Percentiles rank a stretch among this genome's conserved stretches.
These are phyloP conservation scores for Triticum timopheevii DNA, from an alignment of 176 grass and related monocot species.

Conservation along the genomic window DNA sequence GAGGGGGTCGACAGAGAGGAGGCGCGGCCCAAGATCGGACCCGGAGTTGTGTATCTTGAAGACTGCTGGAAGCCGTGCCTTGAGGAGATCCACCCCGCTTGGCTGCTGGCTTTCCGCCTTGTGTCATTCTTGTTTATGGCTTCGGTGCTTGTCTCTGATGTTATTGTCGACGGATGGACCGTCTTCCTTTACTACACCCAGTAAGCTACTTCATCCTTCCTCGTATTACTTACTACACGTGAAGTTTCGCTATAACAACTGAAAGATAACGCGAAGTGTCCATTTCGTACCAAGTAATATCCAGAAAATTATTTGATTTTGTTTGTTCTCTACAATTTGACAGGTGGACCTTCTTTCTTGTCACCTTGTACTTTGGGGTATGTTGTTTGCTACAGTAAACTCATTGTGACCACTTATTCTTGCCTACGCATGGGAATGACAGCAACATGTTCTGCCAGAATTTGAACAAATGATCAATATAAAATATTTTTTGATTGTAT, in stretches of 20 bases:
- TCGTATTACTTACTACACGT: neutral
- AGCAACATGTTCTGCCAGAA: neutral
- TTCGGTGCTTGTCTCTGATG: slow-evolving; percentile 40
- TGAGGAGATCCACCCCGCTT: slow-evolving; percentile 61
- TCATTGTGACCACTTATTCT: neutral
- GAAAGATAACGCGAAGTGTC: too few relatives aligned
- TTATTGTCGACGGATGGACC: slow-evolving; percentile 45
- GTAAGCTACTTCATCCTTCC: slow-evolving; percentile 42
- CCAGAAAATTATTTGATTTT: slow-evolving; percentile 11
- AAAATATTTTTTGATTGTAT: neutral
- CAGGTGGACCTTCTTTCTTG: slow-evolving; percentile 88
- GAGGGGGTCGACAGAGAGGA: slow-evolving; percentile 15
- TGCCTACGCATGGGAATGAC: neutral
- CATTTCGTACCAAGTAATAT: neutral
- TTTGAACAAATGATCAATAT: neutral
- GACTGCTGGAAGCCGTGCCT: slow-evolving; percentile 78
- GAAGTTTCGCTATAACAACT: too few relatives aligned
- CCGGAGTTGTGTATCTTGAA: slow-evolving; percentile 51
- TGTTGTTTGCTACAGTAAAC: slow-evolving; percentile 23
- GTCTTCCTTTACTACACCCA: slow-evolving; percentile 79
- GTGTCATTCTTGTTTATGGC: slow-evolving; percentile 52
- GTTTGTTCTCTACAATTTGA: slow-evolving; percentile 15
- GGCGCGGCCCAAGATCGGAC: neutral
- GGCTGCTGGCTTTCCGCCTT: slow-evolving; percentile 65
- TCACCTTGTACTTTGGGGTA: slow-evolving; percentile 91